Evolutionary conservation across 2,329 filamentous ascomycete species (phyloP).

Genomic region (Pochonia chlamydosporia): DNA sequence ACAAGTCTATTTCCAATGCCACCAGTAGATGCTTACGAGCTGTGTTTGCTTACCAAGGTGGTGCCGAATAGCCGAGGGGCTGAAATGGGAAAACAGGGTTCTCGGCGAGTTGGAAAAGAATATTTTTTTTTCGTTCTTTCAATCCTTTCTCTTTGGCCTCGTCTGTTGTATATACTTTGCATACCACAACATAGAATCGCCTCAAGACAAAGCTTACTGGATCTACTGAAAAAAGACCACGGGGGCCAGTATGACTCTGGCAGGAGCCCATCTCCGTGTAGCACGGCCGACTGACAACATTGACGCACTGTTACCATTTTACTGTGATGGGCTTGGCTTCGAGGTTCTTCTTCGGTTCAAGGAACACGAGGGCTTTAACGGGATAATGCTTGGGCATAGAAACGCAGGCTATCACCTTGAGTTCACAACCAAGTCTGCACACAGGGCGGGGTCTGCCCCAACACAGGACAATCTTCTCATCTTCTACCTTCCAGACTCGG

Average conservation of each 20-base stretch:
- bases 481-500: slow-evolving; percentile 32
- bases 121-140: no score
- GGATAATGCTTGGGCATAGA: slow-evolving; percentile 34
- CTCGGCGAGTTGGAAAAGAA: no score
- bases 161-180: no score
- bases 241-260: slow-evolving; percentile 14
- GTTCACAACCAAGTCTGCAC: slow-evolving; percentile 29
- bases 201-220: no score
- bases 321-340: slow-evolving; percentile 34
- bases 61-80: no score
- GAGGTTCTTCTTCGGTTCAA: slow-evolving; percentile 26
- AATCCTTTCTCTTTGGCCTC: no score
- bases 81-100: no score
- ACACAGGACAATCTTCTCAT: slow-evolving; percentile 38
- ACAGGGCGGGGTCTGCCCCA: slow-evolving; percentile 29
- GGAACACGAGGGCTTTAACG: slow-evolving; percentile 33
- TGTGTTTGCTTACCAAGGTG: no score
- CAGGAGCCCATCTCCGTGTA: slow-evolving; percentile 29
- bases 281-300: slow-evolving; percentile 35
- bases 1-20: no score
- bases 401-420: slow-evolving; percentile 35
- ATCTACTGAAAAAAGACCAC: not conserved
- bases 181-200: no score
- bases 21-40: no score
- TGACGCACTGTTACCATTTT: slow-evolving; percentile 32